phyloP scores from a whole-genome alignment of 441 rosid species.

The Metrosideros polymorpha region DNA sequence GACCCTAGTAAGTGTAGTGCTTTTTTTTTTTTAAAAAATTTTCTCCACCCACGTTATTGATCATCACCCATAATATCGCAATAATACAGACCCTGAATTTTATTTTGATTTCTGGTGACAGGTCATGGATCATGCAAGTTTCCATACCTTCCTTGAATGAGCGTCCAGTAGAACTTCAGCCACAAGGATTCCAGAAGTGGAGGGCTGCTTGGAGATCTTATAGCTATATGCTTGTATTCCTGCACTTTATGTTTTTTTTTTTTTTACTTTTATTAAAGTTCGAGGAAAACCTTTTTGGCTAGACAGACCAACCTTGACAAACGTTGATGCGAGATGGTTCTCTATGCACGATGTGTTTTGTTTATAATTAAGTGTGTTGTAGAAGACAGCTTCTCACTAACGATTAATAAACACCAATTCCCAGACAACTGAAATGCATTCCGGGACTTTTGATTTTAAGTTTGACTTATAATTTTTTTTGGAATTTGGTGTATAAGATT shows the following conservation, averaged over 20 bases:
- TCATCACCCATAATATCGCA: neutral
- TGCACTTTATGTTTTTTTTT: neutral
- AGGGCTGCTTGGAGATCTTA: neutral
- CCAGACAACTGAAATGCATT: neutral
- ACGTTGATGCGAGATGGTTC: neutral
- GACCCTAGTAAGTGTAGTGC: slow-evolving; percentile 36
- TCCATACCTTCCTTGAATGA: slow-evolving; percentile 11
- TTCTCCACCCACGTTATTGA: neutral
- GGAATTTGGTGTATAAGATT: neutral
- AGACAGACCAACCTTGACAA: neutral
- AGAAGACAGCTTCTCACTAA: neutral
- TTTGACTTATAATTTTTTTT: neutral
- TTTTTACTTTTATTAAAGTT: neutral
- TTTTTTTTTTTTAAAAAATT: neutral
- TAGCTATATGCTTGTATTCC: neutral
- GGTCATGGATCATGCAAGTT: slow-evolving; percentile 38
- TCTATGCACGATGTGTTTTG: neutral
- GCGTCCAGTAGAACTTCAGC: neutral
- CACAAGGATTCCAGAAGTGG: neutral
- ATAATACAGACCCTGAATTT: neutral
- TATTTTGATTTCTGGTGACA: slow-evolving; percentile 1
- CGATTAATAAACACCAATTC: neutral
- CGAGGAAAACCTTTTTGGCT: neutral
- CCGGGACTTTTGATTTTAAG: neutral
- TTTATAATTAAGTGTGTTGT: neutral